Conservation (phyloP, 1,139 yeast genomes). For the Scheffersomyces stambukii region DNA sequence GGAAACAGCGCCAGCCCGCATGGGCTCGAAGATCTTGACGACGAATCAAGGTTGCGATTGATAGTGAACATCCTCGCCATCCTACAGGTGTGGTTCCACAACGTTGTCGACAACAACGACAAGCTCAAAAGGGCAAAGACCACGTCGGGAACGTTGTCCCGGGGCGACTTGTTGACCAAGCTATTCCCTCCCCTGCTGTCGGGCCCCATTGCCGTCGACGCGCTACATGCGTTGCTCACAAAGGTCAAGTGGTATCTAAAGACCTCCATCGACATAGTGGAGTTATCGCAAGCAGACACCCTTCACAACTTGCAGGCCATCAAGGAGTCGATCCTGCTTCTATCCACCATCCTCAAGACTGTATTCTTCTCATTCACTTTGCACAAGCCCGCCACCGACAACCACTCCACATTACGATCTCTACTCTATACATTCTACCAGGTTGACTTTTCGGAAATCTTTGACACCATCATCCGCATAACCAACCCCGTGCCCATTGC, state of each 20-base stretch:
- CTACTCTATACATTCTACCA: constrained; percentile 18
- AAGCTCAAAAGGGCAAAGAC: constrained; percentile 5
- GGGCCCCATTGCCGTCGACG: no score
- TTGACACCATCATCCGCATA: constrained; percentile 20
- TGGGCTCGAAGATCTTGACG: constrained; percentile 22
- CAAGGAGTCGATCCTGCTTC: constrained; percentile 24
- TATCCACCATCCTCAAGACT: constrained; percentile 22
- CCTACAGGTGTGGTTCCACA: constrained; percentile 21
- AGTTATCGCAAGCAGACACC: constrained; percentile 10
- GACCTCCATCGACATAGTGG: constrained; percentile 14
- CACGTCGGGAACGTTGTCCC: constrained; percentile 3
- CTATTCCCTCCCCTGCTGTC: no score
- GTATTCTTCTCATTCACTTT: constrained; percentile 14
- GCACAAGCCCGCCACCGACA: constrained; percentile 13
- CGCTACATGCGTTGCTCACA: constrained; percentile 15
- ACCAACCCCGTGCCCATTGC: constrained; percentile 16
- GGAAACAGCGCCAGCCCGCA: not conserved
- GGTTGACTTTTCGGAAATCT: constrained; percentile 20
- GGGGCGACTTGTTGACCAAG: no score
- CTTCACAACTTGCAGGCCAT: constrained; percentile 17
- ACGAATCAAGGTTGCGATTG: constrained; percentile 22
- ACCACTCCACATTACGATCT: constrained; percentile 16
- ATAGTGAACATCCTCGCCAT: constrained; percentile 23
- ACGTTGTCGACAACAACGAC: constrained; percentile 14
- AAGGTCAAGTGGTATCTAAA: constrained; percentile 20